Conservation (phyloP, 805 yeast species). For the Pichia californica region DNA sequence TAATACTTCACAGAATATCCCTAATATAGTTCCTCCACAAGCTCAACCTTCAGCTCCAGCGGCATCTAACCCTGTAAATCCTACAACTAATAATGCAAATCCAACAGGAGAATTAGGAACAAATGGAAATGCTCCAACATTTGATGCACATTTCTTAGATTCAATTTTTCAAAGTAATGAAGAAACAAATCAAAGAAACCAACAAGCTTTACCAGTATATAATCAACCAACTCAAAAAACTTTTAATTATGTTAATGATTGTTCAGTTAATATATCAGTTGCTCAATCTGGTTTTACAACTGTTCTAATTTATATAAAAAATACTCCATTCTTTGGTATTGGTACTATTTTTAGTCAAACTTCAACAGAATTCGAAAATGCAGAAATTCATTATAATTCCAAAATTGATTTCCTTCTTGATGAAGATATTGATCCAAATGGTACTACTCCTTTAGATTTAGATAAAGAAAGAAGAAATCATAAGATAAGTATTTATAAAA, state of each 20-base stretch:
- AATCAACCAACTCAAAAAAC: conserved; percentile 5
- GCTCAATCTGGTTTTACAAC: conserved; percentile 15
- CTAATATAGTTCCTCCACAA: no score
- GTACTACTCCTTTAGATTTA: not conserved
- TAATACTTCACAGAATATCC: no score
- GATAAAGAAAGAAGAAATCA: conserved; percentile 12
- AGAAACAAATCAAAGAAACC: no score
- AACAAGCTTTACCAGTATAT: conserved; percentile 5
- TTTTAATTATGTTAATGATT: conserved; percentile 11
- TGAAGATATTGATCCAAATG: conserved; percentile 8
- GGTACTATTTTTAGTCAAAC: conserved; percentile 8
- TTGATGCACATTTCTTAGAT: not conserved
- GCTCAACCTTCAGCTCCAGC: no score
- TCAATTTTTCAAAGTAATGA: not conserved
- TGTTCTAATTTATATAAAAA: conserved; percentile 10
- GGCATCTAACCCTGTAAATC: no score
- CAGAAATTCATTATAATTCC: conserved; percentile 13
- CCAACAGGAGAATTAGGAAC: no score
- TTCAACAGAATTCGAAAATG: conserved; percentile 10
- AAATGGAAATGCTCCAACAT: not conserved
- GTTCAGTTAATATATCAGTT: conserved; percentile 11
- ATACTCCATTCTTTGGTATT: conserved; percentile 15
- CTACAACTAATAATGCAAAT: no score
- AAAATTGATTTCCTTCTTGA: conserved; percentile 13
- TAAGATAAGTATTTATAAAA: conserved; percentile 11